phyloP scores from a whole-genome alignment of 202 grass and related monocot species.

The Dendrocalamus latiflorus region DNA sequence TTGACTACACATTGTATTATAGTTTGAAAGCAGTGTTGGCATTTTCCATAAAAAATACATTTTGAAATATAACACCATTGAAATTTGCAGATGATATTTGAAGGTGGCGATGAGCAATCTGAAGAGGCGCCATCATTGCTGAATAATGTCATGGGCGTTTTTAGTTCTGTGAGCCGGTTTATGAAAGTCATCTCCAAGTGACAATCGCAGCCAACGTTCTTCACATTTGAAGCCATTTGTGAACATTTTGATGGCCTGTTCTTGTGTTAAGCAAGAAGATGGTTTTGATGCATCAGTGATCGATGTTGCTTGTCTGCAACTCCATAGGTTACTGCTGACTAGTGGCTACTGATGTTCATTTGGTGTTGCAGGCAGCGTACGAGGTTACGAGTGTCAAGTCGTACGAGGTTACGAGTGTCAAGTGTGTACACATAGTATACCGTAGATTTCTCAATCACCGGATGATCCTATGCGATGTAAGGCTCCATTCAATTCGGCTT shows the following conservation, averaged over 20 bases:
- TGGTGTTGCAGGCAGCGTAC: not conserved
- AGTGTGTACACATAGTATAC: not conserved
- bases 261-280: not conserved
- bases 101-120: constrained; percentile 45
- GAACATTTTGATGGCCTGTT: not conserved
- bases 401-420: no score
- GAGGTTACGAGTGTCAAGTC: no score
- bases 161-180: constrained; percentile 68
- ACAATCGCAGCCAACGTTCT: not conserved
- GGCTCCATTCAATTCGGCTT: no score
- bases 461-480: not conserved
- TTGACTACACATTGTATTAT: not conserved
- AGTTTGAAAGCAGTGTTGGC: not conserved
- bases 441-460: not conserved
- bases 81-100: constrained; percentile 70
- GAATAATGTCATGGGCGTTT: constrained; percentile 67
- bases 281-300: not conserved
- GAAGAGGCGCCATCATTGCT: constrained; percentile 59
- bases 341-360: not conserved
- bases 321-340: not conserved
- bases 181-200: constrained; percentile 79
- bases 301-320: not conserved
- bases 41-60: not conserved
- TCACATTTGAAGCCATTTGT: not conserved
- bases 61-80: not conserved